Percentiles rank a stretch among this genome's conserved stretches.
Evolutionary conservation across 164 flowering plant genomes (phyloP).

Genomic region (Vitis amurensis): DNA sequence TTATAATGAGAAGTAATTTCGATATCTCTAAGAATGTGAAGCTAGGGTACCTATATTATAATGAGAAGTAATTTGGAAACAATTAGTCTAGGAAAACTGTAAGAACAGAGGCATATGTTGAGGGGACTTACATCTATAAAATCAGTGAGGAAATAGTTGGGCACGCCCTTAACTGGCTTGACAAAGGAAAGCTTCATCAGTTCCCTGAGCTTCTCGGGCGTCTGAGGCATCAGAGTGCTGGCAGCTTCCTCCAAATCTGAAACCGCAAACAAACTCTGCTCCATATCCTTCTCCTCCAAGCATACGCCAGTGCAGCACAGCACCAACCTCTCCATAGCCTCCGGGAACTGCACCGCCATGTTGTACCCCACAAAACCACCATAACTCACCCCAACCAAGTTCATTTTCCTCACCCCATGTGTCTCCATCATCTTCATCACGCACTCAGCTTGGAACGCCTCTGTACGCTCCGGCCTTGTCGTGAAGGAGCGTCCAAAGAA

Average conservation of each 20-base stretch:
- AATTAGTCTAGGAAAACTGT: not conserved
- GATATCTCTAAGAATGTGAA: too few relatives aligned
- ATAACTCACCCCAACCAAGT: constrained; percentile 54
- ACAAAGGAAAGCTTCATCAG: constrained; percentile 34
- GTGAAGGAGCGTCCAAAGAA: constrained; percentile 56
- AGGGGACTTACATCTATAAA: constrained; percentile 40
- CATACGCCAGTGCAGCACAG: constrained; percentile 52
- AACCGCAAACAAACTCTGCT: constrained; percentile 37
- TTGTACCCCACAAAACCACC: constrained; percentile 62
- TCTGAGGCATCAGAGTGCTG: constrained; percentile 45
- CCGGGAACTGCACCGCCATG: constrained; percentile 41
- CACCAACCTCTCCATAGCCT: constrained; percentile 38
- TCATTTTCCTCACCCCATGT: constrained; percentile 28
- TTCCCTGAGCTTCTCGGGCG: constrained; percentile 42
- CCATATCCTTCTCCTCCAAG: constrained; percentile 50
- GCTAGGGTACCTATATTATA: too few relatives aligned
- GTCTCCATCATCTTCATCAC: constrained; percentile 37
- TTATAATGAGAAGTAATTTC: too few relatives aligned
- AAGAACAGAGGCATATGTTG: not conserved
- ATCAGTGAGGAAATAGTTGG: constrained; percentile 40
- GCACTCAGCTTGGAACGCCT: constrained; percentile 53
- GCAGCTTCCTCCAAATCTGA: constrained; percentile 40
- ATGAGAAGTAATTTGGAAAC: not conserved
- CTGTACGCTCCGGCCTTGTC: constrained; percentile 35
- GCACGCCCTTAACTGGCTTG: constrained; percentile 37